Evolutionary conservation across 768 basidiomycete genomes (phyloP).

Genomic region (Boletus tomentosulus): DNA sequence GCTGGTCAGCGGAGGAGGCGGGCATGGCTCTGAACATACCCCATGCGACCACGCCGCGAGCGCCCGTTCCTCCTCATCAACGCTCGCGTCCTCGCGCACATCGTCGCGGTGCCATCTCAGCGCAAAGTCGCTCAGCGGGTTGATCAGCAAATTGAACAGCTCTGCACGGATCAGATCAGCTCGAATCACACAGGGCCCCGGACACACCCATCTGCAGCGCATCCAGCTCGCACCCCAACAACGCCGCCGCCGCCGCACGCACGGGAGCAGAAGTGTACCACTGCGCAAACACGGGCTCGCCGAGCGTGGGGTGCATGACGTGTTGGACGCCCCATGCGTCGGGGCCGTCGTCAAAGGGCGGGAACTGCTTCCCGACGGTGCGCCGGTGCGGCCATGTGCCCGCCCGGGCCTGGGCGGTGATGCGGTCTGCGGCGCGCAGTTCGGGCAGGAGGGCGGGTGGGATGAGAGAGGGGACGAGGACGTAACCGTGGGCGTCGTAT

Average conservation of each 20-base stretch:
- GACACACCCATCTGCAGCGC: constrained; percentile 72
- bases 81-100: constrained; percentile 51
- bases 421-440: constrained; percentile 49
- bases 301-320: constrained; percentile 72
- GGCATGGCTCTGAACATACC: constrained; percentile 31
- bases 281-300: constrained; percentile 52
- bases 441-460: constrained; percentile 32
- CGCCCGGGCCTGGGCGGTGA: constrained; percentile 48
- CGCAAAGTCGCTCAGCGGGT: constrained; percentile 67
- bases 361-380: constrained; percentile 75
- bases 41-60: constrained; percentile 62
- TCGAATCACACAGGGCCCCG: no score
- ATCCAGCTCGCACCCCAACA: constrained; percentile 54
- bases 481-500: constrained; percentile 65
- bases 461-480: constrained; percentile 57
- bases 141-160: constrained; percentile 72
- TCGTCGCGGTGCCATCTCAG: constrained; percentile 81
- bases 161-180: constrained; percentile 38
- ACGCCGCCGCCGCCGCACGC: constrained; percentile 36
- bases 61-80: constrained; percentile 56
- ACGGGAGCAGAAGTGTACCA: constrained; percentile 65
- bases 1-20: background rate
- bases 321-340: constrained; percentile 84
- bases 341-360: constrained; percentile 59
- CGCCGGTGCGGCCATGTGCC: constrained; percentile 65